These are phyloP conservation scores for Handroanthus guayacan DNA, from an alignment of 257 asterid species.

Conservation along the genomic window DNA sequence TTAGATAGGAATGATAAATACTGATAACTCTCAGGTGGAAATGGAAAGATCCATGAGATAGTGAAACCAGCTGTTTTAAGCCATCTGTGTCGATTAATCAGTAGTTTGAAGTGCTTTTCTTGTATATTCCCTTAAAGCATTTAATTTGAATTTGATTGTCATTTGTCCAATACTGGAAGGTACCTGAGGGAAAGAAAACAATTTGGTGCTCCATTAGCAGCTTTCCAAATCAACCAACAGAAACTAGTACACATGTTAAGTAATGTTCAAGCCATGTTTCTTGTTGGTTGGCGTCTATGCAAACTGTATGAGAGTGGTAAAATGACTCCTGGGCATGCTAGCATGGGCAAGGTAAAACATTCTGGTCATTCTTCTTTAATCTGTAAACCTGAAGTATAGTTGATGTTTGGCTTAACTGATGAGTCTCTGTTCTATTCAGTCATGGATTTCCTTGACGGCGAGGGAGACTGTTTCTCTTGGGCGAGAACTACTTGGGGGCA, in stretches of 20 bases:
- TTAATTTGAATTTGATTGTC: slow-evolving; percentile 21
- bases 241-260: slow-evolving; percentile 87
- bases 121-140: neutral
- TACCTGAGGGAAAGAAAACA: slow-evolving; percentile 96
- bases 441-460: slow-evolving; percentile 82
- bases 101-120: too few species aligned
- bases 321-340: slow-evolving; percentile 97
- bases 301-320: slow-evolving; percentile 88
- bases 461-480: slow-evolving; percentile 91
- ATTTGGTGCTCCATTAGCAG: slow-evolving; percentile 94
- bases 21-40: too few species aligned
- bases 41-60: too few species aligned
- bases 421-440: slow-evolving; percentile 50
- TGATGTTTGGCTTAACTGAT: slow-evolving; percentile 23
- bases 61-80: too few species aligned
- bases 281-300: slow-evolving; percentile 96
- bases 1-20: too few species aligned
- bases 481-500: slow-evolving; percentile 94
- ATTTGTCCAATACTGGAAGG: slow-evolving; percentile 52
- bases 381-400: neutral
- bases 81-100: too few species aligned
- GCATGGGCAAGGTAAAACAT: slow-evolving; percentile 84
- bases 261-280: slow-evolving; percentile 88
- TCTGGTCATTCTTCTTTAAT: slow-evolving; percentile 7
- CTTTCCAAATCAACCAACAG: slow-evolving; percentile 95